These are phyloP conservation scores for Termitomyces sp. DNA, from an alignment of 768 basidiomycete genomes.

Conservation along the genomic window DNA sequence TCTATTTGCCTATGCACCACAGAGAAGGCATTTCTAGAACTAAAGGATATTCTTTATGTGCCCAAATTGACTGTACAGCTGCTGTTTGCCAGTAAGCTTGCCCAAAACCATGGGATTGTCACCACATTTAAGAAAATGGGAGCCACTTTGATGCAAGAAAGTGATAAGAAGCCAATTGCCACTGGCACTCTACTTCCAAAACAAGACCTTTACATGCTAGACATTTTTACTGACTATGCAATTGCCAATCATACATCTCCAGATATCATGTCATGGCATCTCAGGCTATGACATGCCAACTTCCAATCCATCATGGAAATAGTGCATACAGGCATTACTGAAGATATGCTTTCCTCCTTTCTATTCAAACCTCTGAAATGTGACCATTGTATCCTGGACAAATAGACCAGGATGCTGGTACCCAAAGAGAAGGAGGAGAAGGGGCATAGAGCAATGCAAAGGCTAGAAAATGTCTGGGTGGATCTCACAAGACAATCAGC, in stretches of 20 bases:
- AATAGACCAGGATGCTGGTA: background rate
- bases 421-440: background rate
- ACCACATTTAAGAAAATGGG: no score
- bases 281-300: background rate
- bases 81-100: background rate
- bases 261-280: background rate
- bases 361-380: background rate
- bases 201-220: no score
- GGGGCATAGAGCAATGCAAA: background rate
- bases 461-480: background rate
- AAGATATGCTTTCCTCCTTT: background rate
- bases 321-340: background rate
- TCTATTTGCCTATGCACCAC: background rate
- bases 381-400: background rate
- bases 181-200: no score
- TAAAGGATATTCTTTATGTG: background rate
- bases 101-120: no score
- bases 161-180: no score
- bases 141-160: no score
- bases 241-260: background rate
- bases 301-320: background rate
- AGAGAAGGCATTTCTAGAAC: background rate
- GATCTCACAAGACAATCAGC: background rate
- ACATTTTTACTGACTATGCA: no score
- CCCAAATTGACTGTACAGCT: background rate